A percentile compares a stretch with the other conserved stretches of the same genome.
Evolutionary conservation across 2,329 filamentous ascomycete genomes (phyloP).

Genomic region (Talaromyces piceae): DNA sequence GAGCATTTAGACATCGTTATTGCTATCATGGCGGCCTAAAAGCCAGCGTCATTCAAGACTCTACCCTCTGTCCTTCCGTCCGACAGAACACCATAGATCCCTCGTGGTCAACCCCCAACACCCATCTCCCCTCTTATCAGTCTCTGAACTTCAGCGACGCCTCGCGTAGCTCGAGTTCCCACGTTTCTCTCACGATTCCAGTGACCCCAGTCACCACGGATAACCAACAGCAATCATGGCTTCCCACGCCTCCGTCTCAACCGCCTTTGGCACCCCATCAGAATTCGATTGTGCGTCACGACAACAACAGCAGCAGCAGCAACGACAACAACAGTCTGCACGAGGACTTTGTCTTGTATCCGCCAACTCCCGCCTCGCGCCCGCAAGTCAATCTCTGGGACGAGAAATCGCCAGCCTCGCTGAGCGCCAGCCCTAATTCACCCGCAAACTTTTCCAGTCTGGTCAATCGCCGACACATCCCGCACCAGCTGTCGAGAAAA

Average conservation of each 20-base stretch:
- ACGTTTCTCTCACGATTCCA: constrained; percentile 27
- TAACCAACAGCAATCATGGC: constrained; percentile 42
- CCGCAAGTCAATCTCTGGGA: constrained; percentile 26
- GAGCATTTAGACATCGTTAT: constrained; percentile 7
- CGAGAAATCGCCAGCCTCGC: constrained; percentile 28
- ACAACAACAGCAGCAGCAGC: constrained; percentile 14
- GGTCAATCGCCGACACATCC: constrained; percentile 27
- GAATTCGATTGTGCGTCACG: constrained; percentile 21
- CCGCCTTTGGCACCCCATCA: constrained; percentile 36
- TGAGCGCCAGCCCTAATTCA: constrained; percentile 32
- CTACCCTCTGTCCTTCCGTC: constrained; percentile 28
- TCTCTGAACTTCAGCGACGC: constrained; percentile 40
- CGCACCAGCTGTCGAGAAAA: constrained; percentile 25
- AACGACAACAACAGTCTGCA: constrained; percentile 15
- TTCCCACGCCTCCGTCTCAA: constrained; percentile 36
- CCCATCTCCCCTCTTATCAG: constrained; percentile 28
- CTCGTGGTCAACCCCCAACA: constrained; percentile 20
- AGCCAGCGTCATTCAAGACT: constrained; percentile 18
- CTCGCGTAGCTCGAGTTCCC: constrained; percentile 37
- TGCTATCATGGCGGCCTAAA: constrained; percentile 34
- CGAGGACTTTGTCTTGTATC: constrained; percentile 42
- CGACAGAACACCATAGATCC: constrained; percentile 38
- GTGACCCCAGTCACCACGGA: constrained; percentile 43
- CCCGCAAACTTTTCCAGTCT: constrained; percentile 16
- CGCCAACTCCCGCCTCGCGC: constrained; percentile 20